Evolutionary conservation across 371 early-diverging fungal species (phyloP), one percentile per base, ranked within the genome.

Genomic region (Circinella minor): DNA sequence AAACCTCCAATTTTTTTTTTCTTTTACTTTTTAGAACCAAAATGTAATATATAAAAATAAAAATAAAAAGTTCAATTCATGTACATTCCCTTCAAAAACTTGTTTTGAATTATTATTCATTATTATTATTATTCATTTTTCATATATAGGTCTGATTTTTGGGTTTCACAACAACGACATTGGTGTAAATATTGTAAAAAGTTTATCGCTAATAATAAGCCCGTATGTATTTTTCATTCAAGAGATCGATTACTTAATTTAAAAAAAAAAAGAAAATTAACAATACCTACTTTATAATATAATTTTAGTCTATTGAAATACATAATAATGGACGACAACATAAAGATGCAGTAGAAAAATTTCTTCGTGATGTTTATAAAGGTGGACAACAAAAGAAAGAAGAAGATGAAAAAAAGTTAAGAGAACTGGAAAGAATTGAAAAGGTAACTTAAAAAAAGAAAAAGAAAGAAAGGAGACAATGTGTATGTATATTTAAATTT

Each of bases 161-260:
- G 93, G 93, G 90, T 89, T 15, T 89, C 92, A 9, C 87, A 90
- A 71, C 86, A 86, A 73, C 86, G 88, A 64, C 86, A 84, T 71
- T 93, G 82, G 82, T 93, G 93, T 81, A 86, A 89, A 63, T 93
- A 90, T 72, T 93, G 93, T 81, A 86, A 89, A 77, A 89, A 90
- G 68, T 93, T 80, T 74, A 84, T 93, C 27, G 81, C 85, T 2
- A 92, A 93, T 69, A 93, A 92, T 77, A 90, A 91, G 65, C 80
- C 84, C 46, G 93, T 92, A 89, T 74, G 86, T 20, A 57, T 13
- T 27, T 8, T 27, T 27, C 18, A n/a, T 17, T 55, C 20, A 43
- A 43, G 6, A 43, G 43, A 43, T 43, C 43, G 43, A 43, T 43
- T 43, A 6, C 43, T 43, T 3, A 27, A 27, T 57, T 11, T 27